Evolutionary conservation across 306 rosid species (phyloP).

Genomic region (Coriaria nepalensis): DNA sequence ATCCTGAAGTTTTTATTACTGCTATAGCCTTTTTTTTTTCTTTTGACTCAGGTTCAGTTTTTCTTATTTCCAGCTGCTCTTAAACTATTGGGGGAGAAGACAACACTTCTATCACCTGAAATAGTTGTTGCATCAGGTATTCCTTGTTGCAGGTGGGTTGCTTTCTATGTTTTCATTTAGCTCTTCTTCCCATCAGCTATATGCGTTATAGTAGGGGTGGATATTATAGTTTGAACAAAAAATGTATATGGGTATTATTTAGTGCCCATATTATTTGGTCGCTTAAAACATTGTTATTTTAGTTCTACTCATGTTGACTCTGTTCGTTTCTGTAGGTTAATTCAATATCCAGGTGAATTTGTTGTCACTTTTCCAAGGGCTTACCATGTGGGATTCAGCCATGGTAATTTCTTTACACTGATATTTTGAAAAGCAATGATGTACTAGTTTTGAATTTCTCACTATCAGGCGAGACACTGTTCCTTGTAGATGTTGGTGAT

Average conservation of each 20-base stretch:
- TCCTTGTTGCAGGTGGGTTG: conserved; percentile 92
- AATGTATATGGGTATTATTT: not conserved
- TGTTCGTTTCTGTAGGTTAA: conserved; percentile 54
- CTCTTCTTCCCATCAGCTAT: not conserved
- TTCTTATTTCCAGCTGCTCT: conserved; percentile 85
- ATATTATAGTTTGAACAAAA: too few species aligned
- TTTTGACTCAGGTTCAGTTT: conserved; percentile 44
- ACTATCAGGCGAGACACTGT: too few species aligned
- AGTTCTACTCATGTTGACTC: conserved; percentile 23
- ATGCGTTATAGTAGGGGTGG: too few species aligned
- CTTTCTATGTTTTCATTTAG: conserved; percentile 3
- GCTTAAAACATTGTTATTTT: conserved; percentile 16
- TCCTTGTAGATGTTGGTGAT: not conserved
- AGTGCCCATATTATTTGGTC: conserved; percentile 5
- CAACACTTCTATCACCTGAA: conserved; percentile 82
- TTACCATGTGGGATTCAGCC: conserved; percentile 99
- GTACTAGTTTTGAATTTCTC: too few species aligned
- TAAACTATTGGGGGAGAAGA: conserved; percentile 84
- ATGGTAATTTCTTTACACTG: conserved; percentile 59
- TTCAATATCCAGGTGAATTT: conserved; percentile 98
- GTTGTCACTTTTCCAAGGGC: conserved; percentile 99
- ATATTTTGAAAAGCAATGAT: not conserved
- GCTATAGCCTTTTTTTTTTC: conserved; percentile 14
- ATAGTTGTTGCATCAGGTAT: conserved; percentile 61
- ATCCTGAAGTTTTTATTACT: conserved; percentile 9